phyloP scores from a whole-genome alignment of 2,329 filamentous ascomycete genomes.

The Fusarium nurragi region DNA sequence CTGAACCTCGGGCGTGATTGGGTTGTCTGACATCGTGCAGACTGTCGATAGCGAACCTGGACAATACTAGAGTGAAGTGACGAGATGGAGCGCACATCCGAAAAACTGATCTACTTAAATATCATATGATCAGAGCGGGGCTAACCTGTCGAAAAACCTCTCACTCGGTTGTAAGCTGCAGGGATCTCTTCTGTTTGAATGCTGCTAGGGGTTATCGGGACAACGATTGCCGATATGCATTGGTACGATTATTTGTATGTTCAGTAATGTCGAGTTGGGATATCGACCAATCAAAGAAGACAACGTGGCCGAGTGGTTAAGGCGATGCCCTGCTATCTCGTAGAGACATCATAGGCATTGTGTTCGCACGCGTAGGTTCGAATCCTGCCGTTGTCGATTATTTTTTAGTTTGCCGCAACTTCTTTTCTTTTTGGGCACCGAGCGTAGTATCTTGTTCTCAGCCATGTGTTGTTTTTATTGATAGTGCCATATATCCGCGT shows the following conservation, averaged over 20 bases:
- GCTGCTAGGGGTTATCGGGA: rapidly evolving
- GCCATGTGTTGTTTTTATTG: no score
- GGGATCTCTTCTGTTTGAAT: neutral
- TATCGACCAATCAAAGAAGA: slow-evolving; percentile 4
- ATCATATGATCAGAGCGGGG: neutral
- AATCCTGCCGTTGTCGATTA: slow-evolving; percentile 27
- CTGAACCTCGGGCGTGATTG: slow-evolving; percentile 11
- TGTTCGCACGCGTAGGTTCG: slow-evolving; percentile 31
- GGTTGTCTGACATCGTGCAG: neutral
- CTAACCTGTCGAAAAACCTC: neutral
- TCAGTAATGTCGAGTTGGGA: no score
- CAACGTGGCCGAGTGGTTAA: slow-evolving; percentile 31
- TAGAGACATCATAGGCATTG: slow-evolving; percentile 26
- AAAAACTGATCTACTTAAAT: neutral
- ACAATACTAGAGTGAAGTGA: no score
- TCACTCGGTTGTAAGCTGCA: neutral
- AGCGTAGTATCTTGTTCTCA: no score
- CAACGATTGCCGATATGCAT: no score
- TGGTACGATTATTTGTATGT: no score
- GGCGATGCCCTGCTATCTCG: slow-evolving; percentile 28
- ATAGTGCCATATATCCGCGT: no score
- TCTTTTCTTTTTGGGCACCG: no score
- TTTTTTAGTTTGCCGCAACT: no score
- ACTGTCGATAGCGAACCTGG: rapidly evolving
- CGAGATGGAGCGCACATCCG: neutral